Conservation (phyloP, 306 rosid genomes). For the Senna siamea region DNA sequence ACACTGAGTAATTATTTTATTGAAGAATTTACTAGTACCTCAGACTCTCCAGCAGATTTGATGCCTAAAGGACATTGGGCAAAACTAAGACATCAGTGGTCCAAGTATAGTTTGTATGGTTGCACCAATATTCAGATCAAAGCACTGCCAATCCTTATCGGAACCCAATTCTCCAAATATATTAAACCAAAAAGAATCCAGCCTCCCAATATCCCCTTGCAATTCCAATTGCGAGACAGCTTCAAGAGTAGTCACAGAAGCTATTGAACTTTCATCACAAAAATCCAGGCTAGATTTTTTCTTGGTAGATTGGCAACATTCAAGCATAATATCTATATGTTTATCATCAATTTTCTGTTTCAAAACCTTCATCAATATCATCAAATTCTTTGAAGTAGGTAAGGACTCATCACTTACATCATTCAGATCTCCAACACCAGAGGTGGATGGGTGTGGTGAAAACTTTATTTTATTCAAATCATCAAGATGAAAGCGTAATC, state of each 20-base stretch:
- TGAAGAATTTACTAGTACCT: neutral
- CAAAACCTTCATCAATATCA: conserved; percentile 60
- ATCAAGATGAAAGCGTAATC: conserved; percentile 70
- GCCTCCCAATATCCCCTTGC: conserved; percentile 50
- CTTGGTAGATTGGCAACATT: conserved; percentile 63
- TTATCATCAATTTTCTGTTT: conserved; percentile 66
- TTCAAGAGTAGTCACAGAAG: conserved; percentile 42
- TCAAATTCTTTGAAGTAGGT: conserved; percentile 63
- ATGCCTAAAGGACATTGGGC: conserved; percentile 34
- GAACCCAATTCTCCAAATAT: neutral
- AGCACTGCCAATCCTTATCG: conserved; percentile 50
- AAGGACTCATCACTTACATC: conserved; percentile 55
- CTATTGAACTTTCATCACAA: conserved; percentile 40
- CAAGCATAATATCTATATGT: conserved; percentile 71
- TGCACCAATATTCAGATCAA: conserved; percentile 30
- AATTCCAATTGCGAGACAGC: conserved; percentile 42
- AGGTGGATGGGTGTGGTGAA: conserved; percentile 62
- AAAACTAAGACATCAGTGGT: conserved; percentile 51
- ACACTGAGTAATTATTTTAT: neutral
- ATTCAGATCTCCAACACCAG: conserved; percentile 53
- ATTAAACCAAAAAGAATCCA: too few relatives aligned
- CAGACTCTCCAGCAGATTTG: neutral
- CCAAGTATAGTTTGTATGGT: conserved; percentile 50
- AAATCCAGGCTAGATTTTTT: conserved; percentile 44
- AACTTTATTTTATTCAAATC: conserved; percentile 69